phyloP scores from a whole-genome alignment of 2,329 filamentous ascomycete species.

The Pseudodiploospora longispora region DNA sequence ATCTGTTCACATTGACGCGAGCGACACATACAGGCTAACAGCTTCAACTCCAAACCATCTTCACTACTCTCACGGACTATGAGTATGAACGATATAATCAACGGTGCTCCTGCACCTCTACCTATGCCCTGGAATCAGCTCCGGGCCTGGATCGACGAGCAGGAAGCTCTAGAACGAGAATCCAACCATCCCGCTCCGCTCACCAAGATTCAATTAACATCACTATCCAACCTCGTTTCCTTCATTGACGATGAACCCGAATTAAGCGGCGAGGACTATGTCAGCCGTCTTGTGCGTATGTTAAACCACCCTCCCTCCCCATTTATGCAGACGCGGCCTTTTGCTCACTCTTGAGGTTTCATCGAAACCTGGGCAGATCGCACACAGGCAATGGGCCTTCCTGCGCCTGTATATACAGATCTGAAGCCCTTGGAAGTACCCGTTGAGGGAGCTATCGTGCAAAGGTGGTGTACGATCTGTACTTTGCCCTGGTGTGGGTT shows the following conservation, averaged over 20 bases:
- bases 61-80: no score
- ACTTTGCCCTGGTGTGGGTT: conserved; percentile 11
- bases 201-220: conserved; percentile 28
- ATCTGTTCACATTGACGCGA: no score
- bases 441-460: conserved; percentile 13
- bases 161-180: conserved; percentile 28
- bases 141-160: conserved; percentile 31
- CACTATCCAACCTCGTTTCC: conserved; percentile 32
- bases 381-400: conserved; percentile 8
- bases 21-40: no score
- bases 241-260: conserved; percentile 20
- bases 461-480: conserved; percentile 20
- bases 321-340: background rate
- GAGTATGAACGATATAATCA: no score
- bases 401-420: conserved; percentile 10
- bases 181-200: conserved; percentile 26
- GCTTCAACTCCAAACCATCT: no score
- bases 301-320: background rate
- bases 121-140: conserved; percentile 26
- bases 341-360: background rate
- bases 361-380: conserved; percentile 7
- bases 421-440: conserved; percentile 12
- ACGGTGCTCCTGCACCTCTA: background rate
- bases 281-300: conserved; percentile 21
- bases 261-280: conserved; percentile 18